Evolutionary conservation across 805 yeast species (phyloP).

Genomic region (Ascoidea asiatica): DNA sequence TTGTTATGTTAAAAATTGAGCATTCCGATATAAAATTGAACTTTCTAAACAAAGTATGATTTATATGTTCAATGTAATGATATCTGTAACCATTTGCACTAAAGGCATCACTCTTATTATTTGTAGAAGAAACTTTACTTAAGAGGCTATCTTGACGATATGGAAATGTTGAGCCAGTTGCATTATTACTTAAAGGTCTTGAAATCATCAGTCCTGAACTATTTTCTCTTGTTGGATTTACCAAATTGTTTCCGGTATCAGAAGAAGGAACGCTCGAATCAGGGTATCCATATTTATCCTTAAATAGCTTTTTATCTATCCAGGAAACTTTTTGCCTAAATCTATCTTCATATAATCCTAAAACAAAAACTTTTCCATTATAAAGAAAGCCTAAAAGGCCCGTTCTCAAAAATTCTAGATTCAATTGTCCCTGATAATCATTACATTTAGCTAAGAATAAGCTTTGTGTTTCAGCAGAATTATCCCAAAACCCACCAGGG

Average conservation of each 20-base stretch:
- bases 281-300: background rate
- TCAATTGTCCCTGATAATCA: constrained; percentile 56
- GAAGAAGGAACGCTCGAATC: background rate
- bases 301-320: constrained; percentile 34
- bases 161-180: background rate
- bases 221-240: background rate
- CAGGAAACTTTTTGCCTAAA: constrained; percentile 64
- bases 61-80: constrained; percentile 78
- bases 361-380: constrained; percentile 75
- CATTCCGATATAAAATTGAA: constrained; percentile 79
- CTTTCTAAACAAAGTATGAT: constrained; percentile 70
- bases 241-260: background rate
- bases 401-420: constrained; percentile 75
- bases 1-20: constrained; percentile 75
- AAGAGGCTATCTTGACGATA: too few species aligned
- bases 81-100: constrained; percentile 28
- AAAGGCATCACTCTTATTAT: background rate
- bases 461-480: constrained; percentile 50
- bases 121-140: background rate
- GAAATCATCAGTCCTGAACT: background rate
- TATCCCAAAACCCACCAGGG: constrained; percentile 81
- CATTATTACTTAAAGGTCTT: background rate
- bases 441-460: constrained; percentile 75
- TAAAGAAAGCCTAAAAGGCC: constrained; percentile 82
- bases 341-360: constrained; percentile 88